Conservation (phyloP, 805 yeast species). For the Candida oleophila region DNA sequence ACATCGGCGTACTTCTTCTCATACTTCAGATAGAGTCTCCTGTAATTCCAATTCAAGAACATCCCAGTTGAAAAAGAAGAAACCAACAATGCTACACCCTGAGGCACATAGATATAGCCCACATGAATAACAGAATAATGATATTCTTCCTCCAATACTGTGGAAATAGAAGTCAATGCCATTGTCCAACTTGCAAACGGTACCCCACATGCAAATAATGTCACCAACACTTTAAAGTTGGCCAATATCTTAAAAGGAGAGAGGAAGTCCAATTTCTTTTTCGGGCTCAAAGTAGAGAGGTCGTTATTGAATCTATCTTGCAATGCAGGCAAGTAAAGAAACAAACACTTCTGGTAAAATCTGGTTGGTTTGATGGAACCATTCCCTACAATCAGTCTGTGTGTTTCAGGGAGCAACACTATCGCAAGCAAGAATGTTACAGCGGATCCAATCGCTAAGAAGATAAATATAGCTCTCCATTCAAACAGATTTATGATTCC, state of each 20-base stretch:
- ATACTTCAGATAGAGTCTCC: slow-evolving; percentile 19
- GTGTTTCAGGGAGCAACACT: slow-evolving; percentile 69
- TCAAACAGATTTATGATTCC: slow-evolving; percentile 33
- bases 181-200: slow-evolving; percentile 72
- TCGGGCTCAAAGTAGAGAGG: slow-evolving; percentile 14
- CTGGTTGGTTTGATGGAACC: slow-evolving; percentile 57
- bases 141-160: slow-evolving; percentile 50
- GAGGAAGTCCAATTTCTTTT: slow-evolving; percentile 22
- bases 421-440: slow-evolving; percentile 24
- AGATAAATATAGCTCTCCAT: slow-evolving; percentile 83
- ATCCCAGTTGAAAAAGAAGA: slow-evolving; percentile 64
- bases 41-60: slow-evolving; percentile 52
- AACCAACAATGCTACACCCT: slow-evolving; percentile 63
- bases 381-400: slow-evolving; percentile 70
- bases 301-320: slow-evolving; percentile 31
- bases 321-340: slow-evolving; percentile 32
- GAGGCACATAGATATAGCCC: slow-evolving; percentile 73
- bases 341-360: slow-evolving; percentile 44
- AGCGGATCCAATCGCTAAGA: slow-evolving; percentile 65
- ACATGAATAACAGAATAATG: slow-evolving; percentile 52
- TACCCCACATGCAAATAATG: slow-evolving; percentile 58
- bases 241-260: slow-evolving; percentile 43
- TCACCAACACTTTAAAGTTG: slow-evolving; percentile 43
- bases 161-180: slow-evolving; percentile 63
- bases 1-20: slow-evolving; percentile 23